These are phyloP conservation scores for Manihot esculenta DNA, from an alignment of 441 rosid genomes.

Conservation along the genomic window DNA sequence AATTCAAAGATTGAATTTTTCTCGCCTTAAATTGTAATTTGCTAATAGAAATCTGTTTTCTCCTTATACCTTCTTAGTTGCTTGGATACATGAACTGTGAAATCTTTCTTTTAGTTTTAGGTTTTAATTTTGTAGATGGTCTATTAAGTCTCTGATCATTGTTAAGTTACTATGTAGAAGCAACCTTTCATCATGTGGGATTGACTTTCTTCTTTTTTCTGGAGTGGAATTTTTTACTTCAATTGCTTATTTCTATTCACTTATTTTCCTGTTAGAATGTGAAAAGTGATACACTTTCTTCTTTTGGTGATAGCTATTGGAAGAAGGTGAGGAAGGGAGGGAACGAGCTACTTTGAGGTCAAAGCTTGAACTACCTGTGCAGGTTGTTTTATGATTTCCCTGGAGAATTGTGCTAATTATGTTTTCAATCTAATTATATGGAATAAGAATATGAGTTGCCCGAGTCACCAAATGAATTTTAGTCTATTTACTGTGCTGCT, in stretches of 20 bases:
- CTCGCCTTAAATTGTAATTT: neutral
- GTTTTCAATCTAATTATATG: neutral
- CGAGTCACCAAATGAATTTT: neutral
- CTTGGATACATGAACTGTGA: neutral
- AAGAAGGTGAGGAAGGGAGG: conserved; percentile 91
- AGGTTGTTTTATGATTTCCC: conserved; percentile 57
- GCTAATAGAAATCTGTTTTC: neutral
- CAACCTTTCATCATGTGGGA: neutral
- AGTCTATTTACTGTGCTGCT: neutral
- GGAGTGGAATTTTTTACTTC: neutral
- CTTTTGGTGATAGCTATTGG: conserved; percentile 64
- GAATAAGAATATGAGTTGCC: conserved; percentile 6
- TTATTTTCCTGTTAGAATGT: neutral
- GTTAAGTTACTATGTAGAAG: neutral
- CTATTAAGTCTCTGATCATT: neutral
- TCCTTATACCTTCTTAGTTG: neutral
- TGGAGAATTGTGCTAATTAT: neutral
- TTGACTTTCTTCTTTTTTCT: conserved; percentile 4
- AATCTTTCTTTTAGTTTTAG: neutral
- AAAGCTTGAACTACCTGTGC: conserved; percentile 99
- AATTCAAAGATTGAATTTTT: neutral
- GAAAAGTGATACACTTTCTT: conserved; percentile 17
- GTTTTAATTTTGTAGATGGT: neutral
- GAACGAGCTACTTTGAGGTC: conserved; percentile 75
- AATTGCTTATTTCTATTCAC: neutral